These are phyloP conservation scores for Lanzia echinophila DNA, from an alignment of 2,329 filamentous ascomycete genomes.

Conservation along the genomic window DNA sequence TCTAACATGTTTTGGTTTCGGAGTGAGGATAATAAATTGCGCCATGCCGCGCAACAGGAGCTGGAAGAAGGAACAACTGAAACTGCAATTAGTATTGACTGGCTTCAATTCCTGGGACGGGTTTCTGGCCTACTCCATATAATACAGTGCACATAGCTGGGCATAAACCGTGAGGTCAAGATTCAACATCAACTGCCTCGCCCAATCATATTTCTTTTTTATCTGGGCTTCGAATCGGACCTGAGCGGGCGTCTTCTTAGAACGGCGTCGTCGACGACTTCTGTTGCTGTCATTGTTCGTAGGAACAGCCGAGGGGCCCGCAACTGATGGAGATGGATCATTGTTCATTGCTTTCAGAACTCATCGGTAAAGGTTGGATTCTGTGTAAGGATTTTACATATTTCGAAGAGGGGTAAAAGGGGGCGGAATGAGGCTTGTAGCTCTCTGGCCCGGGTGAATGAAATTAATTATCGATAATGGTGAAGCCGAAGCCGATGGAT, in stretches of 20 bases:
- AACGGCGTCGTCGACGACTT: neutral
- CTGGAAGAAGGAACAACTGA: slow-evolving; percentile 58
- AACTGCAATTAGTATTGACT: slow-evolving; percentile 8
- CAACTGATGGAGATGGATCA: slow-evolving; percentile 38
- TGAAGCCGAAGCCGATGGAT: neutral
- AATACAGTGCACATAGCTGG: slow-evolving; percentile 60
- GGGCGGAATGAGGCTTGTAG: slow-evolving; percentile 1
- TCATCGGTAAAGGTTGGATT: slow-evolving; percentile 24
- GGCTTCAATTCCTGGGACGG: too few relatives aligned
- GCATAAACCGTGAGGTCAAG: slow-evolving; percentile 58
- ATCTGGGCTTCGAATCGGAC: slow-evolving; percentile 34
- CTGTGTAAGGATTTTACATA: slow-evolving; percentile 17
- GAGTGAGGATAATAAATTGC: slow-evolving; percentile 59
- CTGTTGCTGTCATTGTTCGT: slow-evolving; percentile 7
- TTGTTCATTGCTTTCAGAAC: slow-evolving; percentile 42
- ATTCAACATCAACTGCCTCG: slow-evolving; percentile 52
- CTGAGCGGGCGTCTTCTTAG: slow-evolving; percentile 17
- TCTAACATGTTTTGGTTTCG: slow-evolving; percentile 47
- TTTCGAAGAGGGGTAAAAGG: slow-evolving; percentile 5
- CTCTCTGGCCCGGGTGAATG: neutral
- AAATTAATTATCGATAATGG: neutral
- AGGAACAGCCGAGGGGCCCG: slow-evolving; percentile 21
- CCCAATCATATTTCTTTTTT: slow-evolving; percentile 49
- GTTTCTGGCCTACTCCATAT: slow-evolving; percentile 55
- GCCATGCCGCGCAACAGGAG: slow-evolving; percentile 51